Conservation (phyloP, 2,329 filamentous ascomycete species). For the Aspergillus amoenus region DNA sequence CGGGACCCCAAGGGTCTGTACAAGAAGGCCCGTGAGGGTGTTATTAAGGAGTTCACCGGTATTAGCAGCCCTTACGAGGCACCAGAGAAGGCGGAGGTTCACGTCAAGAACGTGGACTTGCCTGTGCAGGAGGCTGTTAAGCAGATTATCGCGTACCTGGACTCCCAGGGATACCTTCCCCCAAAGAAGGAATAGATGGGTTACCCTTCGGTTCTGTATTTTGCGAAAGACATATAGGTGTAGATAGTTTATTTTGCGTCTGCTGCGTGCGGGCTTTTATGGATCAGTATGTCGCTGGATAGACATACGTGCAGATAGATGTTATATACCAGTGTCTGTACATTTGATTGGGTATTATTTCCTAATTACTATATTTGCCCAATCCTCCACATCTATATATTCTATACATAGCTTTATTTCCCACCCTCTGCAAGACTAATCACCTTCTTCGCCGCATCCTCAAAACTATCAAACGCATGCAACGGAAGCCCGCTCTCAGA, state of each 20-base stretch:
- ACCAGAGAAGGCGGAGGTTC: conserved; percentile 80
- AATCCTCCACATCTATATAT: neutral
- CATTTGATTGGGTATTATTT: neutral
- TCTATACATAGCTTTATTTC: neutral
- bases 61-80: conserved; percentile 94
- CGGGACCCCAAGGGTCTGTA: conserved; percentile 97
- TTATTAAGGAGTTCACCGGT: conserved; percentile 97
- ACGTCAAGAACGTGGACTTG: conserved; percentile 77
- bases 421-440: conserved; percentile 53
- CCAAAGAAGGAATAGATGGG: conserved; percentile 33
- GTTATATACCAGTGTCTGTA: conserved; percentile 1
- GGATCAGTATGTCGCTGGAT: neutral
- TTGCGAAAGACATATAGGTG: neutral
- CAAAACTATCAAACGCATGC: conserved; percentile 72
- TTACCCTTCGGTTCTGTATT: neutral
- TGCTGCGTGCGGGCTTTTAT: neutral
- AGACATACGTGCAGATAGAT: conserved; percentile 4
- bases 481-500: conserved; percentile 66
- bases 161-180: conserved; percentile 64
- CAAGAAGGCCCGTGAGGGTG: conserved; percentile 89
- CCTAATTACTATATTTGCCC: neutral
- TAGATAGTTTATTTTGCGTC: neutral
- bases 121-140: conserved; percentile 85
- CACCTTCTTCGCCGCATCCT: conserved; percentile 68
- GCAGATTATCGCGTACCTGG: conserved; percentile 77